Evolutionary conservation across 2,329 filamentous ascomycete genomes (phyloP), one percentile per base, ranked within the genome.

Genomic region (Pseudogymnoascus sp.): DNA sequence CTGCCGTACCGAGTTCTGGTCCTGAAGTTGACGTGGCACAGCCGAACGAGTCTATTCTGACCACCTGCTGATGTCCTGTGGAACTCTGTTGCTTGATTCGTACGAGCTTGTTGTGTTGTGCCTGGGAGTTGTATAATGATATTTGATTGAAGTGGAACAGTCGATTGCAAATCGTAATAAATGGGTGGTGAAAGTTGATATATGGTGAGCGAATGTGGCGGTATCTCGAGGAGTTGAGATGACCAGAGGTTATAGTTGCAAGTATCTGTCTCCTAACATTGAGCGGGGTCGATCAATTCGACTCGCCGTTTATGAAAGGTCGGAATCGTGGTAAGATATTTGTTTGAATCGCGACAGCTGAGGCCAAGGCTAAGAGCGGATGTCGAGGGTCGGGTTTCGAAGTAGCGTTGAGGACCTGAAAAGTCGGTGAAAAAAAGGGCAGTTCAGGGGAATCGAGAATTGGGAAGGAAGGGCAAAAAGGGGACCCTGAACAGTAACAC

Each of bases 1-100:
- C 51, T 34, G 51, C 51, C 10, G 51, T 57, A 34, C 51, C 10
- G 51, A 34, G 26, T 57, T 57, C 51, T 57, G 51, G 51, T 57
- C 29, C 29, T 57, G 51, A 57, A 57, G 26, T 34, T 57, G 51
- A 57, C 51, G 51, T 57, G 51, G 51, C 51, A 57, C 51, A 57
- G 51, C 51, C 51, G 51, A 34, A 57, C 51, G 51, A 57, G 51
- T 34, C 29, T 34, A 34, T 57, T 31, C 51, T 57, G 26, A 57
- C 14, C 47, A 57, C 51, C 51, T 34, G 51, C 51, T 34, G 29
- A 57, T 34, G 29, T 7, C 51, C 12, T 57, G 51, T 57, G 29
- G 11, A 57, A 57, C 51, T 34, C 7, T 57, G 51, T 57, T 57
- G 26, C 26, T 57, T 21, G 12, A 34, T 5, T 57, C 16, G 51